Evolutionary conservation across 306 rosid species (phyloP).

Genomic region (Astragalus membranaceus): DNA sequence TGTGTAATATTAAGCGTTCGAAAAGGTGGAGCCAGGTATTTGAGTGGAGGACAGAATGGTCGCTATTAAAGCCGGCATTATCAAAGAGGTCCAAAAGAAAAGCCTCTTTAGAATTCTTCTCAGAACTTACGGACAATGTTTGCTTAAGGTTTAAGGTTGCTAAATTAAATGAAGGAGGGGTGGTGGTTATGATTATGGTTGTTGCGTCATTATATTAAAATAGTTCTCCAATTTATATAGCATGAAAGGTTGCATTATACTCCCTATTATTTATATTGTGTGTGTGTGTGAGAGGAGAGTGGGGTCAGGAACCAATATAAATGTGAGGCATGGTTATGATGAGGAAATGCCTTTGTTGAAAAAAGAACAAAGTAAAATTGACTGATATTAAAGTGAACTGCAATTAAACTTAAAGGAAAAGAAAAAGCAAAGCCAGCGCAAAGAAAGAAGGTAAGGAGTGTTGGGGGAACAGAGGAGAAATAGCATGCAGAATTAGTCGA

Average conservation of each 20-base stretch:
- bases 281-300: neutral
- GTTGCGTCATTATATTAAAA: slow-evolving; percentile 1
- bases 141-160: slow-evolving; percentile 33
- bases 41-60: slow-evolving; percentile 32
- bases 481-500: slow-evolving; percentile 12
- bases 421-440: slow-evolving; percentile 27
- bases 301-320: slow-evolving; percentile 19
- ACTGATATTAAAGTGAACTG: slow-evolving; percentile 35
- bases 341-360: slow-evolving; percentile 18
- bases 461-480: slow-evolving; percentile 16
- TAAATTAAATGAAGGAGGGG: neutral
- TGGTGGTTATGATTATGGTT: neutral
- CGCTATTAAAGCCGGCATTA: slow-evolving; percentile 29
- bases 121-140: neutral
- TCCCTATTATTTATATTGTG: neutral
- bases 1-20: neutral
- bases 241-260: neutral
- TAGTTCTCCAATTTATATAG: neutral
- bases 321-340: slow-evolving; percentile 27
- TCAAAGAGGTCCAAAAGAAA: slow-evolving; percentile 24
- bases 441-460: slow-evolving; percentile 3
- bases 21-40: neutral
- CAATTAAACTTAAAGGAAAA: slow-evolving; percentile 19
- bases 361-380: slow-evolving; percentile 35
- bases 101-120: slow-evolving; percentile 8